Evolutionary conservation across 306 rosid species (phyloP).

Genomic region (Lupinus albus): DNA sequence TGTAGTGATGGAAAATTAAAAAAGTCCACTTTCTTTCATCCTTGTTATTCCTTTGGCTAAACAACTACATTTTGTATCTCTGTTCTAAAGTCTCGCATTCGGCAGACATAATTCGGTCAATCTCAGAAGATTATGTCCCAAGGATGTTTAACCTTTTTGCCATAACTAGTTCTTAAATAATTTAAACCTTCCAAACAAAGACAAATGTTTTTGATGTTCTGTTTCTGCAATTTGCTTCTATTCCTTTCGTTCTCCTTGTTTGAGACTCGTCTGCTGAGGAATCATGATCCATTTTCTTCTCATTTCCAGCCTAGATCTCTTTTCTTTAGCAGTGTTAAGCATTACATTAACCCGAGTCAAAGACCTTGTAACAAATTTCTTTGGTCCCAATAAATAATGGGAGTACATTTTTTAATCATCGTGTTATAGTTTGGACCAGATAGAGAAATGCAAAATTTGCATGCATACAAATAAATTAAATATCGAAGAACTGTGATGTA

Average conservation of each 20-base stretch:
- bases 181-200: neutral
- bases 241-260: conserved; percentile 34
- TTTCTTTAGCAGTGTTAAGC: conserved; percentile 36
- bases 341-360: conserved; percentile 35
- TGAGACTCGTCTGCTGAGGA: conserved; percentile 40
- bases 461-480: too few species aligned
- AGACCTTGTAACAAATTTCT: conserved; percentile 30
- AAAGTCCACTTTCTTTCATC: neutral
- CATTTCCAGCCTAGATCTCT: conserved; percentile 23
- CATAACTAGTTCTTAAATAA: too few species aligned
- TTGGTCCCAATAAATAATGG: conserved; percentile 18
- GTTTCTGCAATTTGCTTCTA: conserved; percentile 40
- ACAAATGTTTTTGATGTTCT: conserved; percentile 39
- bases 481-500: neutral
- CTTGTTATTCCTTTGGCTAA: neutral
- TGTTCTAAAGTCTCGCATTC: too few species aligned
- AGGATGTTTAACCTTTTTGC: too few species aligned
- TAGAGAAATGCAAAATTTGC: too few species aligned
- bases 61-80: too few species aligned
- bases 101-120: too few species aligned
- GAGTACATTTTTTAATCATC: neutral
- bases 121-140: too few species aligned
- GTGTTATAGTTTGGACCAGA: neutral
- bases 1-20: neutral
- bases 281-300: conserved; percentile 27